phyloP scores from a whole-genome alignment of 2,329 filamentous ascomycete genomes.

The Xylaria sp. region DNA sequence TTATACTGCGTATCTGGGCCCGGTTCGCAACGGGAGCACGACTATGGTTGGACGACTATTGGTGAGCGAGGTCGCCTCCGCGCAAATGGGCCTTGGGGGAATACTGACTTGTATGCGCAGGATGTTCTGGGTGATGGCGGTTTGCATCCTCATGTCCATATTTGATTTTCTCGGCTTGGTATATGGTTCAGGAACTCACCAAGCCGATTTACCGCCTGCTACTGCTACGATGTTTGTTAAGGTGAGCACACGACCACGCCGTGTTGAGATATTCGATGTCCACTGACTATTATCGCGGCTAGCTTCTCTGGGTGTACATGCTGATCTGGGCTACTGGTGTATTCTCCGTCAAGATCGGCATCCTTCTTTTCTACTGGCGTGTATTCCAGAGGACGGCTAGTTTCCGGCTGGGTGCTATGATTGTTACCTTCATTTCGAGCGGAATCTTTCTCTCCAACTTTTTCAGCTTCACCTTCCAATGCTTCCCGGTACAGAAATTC shows the following conservation, averaged over 20 bases:
- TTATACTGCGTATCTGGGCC: conserved; percentile 45
- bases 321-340: conserved; percentile 46
- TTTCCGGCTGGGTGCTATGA: conserved; percentile 43
- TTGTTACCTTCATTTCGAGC: conserved; percentile 41
- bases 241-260: conserved; percentile 32
- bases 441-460: conserved; percentile 45
- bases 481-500: conserved; percentile 42
- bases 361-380: conserved; percentile 49
- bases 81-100: background rate
- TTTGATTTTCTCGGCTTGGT: conserved; percentile 44
- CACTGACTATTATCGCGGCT: conserved; percentile 8
- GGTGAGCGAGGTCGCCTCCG: conserved; percentile 24
- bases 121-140: conserved; percentile 47
- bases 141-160: conserved; percentile 43
- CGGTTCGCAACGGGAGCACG: conserved; percentile 42
- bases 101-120: conserved; percentile 31
- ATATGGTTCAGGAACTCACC: conserved; percentile 44
- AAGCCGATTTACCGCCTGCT: conserved; percentile 38
- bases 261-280: background rate
- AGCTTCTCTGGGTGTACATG: conserved; percentile 47
- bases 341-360: conserved; percentile 48
- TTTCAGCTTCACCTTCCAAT: conserved; percentile 45
- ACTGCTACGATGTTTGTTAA: conserved; percentile 42
- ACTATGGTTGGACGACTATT: conserved; percentile 48
- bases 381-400: conserved; percentile 42